These are phyloP conservation scores for Trichoderma atroviride DNA, from an alignment of 2,329 filamentous ascomycete genomes.

Conservation along the genomic window DNA sequence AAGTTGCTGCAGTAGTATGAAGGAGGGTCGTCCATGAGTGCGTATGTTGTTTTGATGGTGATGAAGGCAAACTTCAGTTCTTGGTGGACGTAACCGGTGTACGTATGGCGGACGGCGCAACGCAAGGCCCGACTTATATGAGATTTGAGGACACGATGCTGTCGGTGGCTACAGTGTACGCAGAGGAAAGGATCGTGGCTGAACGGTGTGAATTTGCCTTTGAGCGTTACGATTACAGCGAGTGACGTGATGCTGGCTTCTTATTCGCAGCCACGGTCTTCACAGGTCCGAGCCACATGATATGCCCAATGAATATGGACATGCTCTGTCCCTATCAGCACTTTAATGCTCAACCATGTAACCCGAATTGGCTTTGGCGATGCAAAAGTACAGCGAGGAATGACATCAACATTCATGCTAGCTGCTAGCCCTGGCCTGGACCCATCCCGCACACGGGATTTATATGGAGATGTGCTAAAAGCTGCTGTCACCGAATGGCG, in stretches of 20 bases:
- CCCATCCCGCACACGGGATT: not conserved
- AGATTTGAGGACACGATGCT: not conserved
- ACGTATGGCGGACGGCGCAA: not conserved
- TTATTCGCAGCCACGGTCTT: not conserved
- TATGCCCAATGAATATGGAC: not conserved
- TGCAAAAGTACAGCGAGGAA: not conserved
- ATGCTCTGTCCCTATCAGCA: not conserved
- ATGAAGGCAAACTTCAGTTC: not conserved
- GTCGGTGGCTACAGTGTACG: slow-evolving; percentile 5
- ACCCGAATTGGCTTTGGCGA: not conserved
- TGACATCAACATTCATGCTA: not conserved
- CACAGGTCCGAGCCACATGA: not conserved
- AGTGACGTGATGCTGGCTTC: not conserved
- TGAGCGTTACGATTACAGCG: not conserved
- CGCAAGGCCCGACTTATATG: not conserved
- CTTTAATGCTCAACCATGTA: not conserved
- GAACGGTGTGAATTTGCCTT: not conserved
- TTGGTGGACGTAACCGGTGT: not conserved
- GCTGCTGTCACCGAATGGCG: not conserved
- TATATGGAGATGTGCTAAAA: not conserved
- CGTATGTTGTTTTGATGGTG: not conserved
- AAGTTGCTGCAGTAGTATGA: slow-evolving; percentile 1
- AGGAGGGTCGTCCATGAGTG: slow-evolving; percentile 16
- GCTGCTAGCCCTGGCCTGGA: not conserved
- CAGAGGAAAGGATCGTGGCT: not conserved